phyloP scores from a whole-genome alignment of 257 asterid genomes.

The Scutellaria barbata region DNA sequence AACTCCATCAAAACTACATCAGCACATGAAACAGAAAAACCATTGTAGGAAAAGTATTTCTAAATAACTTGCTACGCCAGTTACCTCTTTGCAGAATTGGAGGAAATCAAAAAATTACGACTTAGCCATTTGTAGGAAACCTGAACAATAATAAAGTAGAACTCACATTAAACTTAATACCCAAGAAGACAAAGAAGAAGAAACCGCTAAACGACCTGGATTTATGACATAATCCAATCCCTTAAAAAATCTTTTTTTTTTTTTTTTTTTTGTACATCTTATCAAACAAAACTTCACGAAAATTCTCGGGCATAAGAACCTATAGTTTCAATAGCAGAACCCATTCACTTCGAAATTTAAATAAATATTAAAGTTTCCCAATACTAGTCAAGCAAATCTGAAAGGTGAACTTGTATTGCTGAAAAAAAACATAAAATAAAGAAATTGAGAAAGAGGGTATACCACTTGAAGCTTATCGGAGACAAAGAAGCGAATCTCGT shows the following conservation, averaged over 20 bases:
- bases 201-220: neutral
- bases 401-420: neutral
- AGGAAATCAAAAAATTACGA: constrained; percentile 81
- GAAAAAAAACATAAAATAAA: neutral
- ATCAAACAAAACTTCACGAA: neutral
- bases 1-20: constrained; percentile 22
- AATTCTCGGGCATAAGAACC: constrained; percentile 7
- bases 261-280: neutral
- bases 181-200: neutral
- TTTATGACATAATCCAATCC: constrained; percentile 14
- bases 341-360: neutral
- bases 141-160: constrained; percentile 40
- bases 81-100: constrained; percentile 92
- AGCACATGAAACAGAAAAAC: constrained; percentile 13
- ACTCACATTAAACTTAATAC: neutral
- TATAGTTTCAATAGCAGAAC: neutral
- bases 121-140: constrained; percentile 99
- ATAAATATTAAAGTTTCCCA: constrained; percentile 3
- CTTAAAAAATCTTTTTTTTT: neutral
- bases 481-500: constrained; percentile 81
- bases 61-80: neutral
- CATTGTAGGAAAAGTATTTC: neutral
- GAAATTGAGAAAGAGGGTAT: constrained; percentile 31
- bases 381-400: neutral
- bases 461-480: constrained; percentile 97